A percentile compares a stretch with the other conserved stretches of the same genome.
phyloP scores from a whole-genome alignment of 441 rosid genomes.

The Pelargonium citronellum region DNA sequence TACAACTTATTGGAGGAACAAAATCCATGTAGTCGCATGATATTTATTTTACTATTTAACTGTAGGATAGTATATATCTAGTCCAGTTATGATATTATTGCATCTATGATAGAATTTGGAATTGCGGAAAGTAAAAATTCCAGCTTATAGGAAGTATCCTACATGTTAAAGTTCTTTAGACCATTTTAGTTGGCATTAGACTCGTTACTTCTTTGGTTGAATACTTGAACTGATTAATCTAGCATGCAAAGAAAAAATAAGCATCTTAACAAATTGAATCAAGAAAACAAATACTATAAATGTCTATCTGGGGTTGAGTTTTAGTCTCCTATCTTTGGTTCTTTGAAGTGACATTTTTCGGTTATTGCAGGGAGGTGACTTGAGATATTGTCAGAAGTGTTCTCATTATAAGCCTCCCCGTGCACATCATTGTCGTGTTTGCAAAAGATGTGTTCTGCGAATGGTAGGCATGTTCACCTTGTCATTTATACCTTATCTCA shows the following conservation, averaged over 20 bases:
- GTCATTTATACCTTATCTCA: constrained; percentile 17
- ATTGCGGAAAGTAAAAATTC: too few species aligned
- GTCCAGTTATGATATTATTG: too few species aligned
- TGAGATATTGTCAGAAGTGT: constrained; percentile 88
- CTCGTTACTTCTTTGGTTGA: neutral
- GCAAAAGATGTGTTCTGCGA: constrained; percentile 80
- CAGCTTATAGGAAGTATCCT: neutral
- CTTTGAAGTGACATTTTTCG: constrained; percentile 14
- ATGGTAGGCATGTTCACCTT: constrained; percentile 52
- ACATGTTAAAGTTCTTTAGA: neutral
- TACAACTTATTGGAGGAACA: too few species aligned
- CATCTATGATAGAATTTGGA: too few species aligned
- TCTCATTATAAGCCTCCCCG: constrained; percentile 74
- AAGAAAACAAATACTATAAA: neutral
- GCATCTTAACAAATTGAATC: neutral
- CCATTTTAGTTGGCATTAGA: neutral
- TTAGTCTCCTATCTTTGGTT: neutral
- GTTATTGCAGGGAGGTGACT: constrained; percentile 70
- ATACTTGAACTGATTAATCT: neutral
- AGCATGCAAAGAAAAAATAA: neutral
- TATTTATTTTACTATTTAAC: too few species aligned
- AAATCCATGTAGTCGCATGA: too few species aligned
- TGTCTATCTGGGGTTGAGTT: neutral
- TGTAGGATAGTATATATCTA: too few species aligned
- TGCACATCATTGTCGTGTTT: constrained; percentile 90